Evolutionary conservation across 192 early-diverging fungal genomes (phyloP), one percentile per base, ranked within the genome.

Genomic region (Umbelopsis isabellina): DNA sequence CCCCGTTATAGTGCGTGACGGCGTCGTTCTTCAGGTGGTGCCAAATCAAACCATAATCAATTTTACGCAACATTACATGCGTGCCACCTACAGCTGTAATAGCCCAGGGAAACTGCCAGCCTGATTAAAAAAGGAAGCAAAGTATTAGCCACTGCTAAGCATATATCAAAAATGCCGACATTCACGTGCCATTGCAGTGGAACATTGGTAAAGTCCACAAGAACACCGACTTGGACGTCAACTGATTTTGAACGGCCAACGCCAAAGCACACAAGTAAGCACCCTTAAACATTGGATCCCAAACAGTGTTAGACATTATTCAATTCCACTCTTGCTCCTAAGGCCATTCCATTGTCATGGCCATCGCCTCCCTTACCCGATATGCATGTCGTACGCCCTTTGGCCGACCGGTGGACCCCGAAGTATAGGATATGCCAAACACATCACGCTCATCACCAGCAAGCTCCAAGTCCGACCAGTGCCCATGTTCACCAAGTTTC

Each of bases 41-140:
- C 87, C 87, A 89, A 16, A 89, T 89, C 21, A 33, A 21, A 30
- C 75, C 76, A 67, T 87, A 88, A 49, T 89, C 87, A 2, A 89
- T 46, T 66, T 86, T 86, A 23, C 80, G 82, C 47, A 89, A 64
- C 72, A 86, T 77, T 1, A 85, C 72, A 65, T 87, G 84, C 4
- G 76, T 74, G 1, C 75, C 75, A n/a, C 61, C 71, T 20, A 66
- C 68, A 4, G 66, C 50, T 15, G 69, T 50, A 2, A 72, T 12
- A 5, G 67, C 66, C 71, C 71, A 77, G 41, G 68, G 67, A 45
- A 69, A 77, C n/a, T 49, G 35, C 75, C 73, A 67, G 41, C 82
- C 80, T 77, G 71, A 46, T 68, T 68, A 50, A 68, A 77, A 69
- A 45, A 9, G 23, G 18, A 48, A 52, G 21, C 3, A 27, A 71